Conservation (phyloP, 202 grass and related monocot genomes). For the Schoenoplectus tabernaemontani region DNA sequence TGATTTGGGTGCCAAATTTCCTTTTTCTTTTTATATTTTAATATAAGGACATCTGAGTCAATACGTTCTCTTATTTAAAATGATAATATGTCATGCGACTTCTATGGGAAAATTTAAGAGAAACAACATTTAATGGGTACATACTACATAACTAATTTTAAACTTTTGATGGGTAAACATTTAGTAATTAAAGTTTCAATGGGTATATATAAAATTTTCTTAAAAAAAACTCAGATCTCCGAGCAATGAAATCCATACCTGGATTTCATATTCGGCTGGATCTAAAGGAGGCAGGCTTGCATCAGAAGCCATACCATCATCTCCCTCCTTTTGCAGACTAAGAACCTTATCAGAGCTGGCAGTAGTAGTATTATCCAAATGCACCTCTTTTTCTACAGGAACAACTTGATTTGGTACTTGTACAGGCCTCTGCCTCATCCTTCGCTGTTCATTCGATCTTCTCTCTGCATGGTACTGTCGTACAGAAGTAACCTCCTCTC, state of each 20-base stretch:
- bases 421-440: neutral
- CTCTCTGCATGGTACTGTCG: constrained; percentile 36
- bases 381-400: neutral
- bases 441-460: constrained; percentile 38
- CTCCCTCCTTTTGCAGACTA: constrained; percentile 20
- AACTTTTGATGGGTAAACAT: no score
- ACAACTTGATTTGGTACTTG: constrained; percentile 26
- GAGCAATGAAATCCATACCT: constrained; percentile 34
- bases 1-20: no score
- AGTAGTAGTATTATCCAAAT: neutral
- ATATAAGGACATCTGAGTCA: no score
- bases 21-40: no score
- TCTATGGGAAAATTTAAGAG: no score
- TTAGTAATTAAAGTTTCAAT: no score
- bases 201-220: no score
- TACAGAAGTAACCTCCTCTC: constrained; percentile 24
- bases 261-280: constrained; percentile 64
- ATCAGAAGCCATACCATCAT: constrained; percentile 31
- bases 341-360: neutral
- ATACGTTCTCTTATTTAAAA: no score
- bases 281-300: constrained; percentile 14
- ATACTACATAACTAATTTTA: no score
- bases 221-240: neutral
- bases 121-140: no score
- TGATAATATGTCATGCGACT: no score